These are phyloP conservation scores for Hypoxylon lenormandii DNA, from an alignment of 495 filamentous ascomycete genomes.

Conservation along the genomic window DNA sequence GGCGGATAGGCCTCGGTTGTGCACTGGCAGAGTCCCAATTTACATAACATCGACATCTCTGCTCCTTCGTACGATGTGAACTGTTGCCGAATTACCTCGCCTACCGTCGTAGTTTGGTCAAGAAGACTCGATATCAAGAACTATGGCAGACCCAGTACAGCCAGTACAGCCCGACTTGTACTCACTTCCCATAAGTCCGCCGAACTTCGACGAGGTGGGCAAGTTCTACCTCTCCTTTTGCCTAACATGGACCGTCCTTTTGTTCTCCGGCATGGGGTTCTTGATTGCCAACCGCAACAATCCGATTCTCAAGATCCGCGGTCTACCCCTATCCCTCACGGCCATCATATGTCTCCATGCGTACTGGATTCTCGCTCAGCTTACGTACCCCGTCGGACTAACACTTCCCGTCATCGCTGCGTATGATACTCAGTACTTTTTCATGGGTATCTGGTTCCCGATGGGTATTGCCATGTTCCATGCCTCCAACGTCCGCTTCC, in stretches of 20 bases:
- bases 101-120: background rate
- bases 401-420: conserved; percentile 60
- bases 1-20: no score
- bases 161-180: conserved; percentile 28
- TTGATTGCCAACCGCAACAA: conserved; percentile 67
- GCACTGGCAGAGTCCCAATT: background rate
- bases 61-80: background rate
- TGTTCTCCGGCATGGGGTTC: conserved; percentile 66
- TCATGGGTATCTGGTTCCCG: conserved; percentile 79
- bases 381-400: conserved; percentile 71
- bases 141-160: conserved; percentile 26
- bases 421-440: conserved; percentile 73
- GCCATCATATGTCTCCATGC: conserved; percentile 72
- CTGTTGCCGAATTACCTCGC: background rate
- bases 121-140: conserved; percentile 43
- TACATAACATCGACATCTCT: conserved; percentile 30
- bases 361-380: conserved; percentile 70
- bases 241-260: conserved; percentile 67
- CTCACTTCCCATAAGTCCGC: conserved; percentile 37
- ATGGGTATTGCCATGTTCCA: conserved; percentile 79
- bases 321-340: conserved; percentile 68
- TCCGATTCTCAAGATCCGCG: conserved; percentile 73
- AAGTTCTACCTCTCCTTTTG: conserved; percentile 59
- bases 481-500: conserved; percentile 73
- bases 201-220: conserved; percentile 58